Conservation (phyloP, 768 basidiomycete species). For the Hygrocybe coccinea region DNA sequence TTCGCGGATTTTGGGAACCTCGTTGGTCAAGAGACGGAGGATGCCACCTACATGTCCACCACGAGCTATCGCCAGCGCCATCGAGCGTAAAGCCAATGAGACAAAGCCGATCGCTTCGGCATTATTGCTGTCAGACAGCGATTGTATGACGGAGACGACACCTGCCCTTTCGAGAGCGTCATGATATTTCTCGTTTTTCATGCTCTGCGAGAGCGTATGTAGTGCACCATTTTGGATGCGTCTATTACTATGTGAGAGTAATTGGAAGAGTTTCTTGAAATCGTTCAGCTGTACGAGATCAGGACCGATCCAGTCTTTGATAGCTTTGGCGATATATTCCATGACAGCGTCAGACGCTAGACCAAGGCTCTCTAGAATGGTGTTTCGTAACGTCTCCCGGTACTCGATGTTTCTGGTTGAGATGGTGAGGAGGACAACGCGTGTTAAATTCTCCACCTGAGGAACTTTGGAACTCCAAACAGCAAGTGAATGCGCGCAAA, state of each 20-base stretch:
- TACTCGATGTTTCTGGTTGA: slow-evolving; percentile 11
- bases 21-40: slow-evolving; percentile 8
- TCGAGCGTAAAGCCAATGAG: slow-evolving; percentile 9
- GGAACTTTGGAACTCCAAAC: slow-evolving; percentile 8
- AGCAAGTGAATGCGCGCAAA: background rate
- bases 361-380: slow-evolving; percentile 11
- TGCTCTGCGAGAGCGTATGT: slow-evolving; percentile 11
- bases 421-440: slow-evolving; percentile 13
- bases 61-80: slow-evolving; percentile 12
- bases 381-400: slow-evolving; percentile 14
- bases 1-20: slow-evolving; percentile 14
- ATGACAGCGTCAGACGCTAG: slow-evolving; percentile 14
- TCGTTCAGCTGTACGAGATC: slow-evolving; percentile 17
- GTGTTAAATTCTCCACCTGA: slow-evolving; percentile 10
- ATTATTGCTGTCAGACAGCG: slow-evolving; percentile 10
- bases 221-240: slow-evolving; percentile 16
- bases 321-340: slow-evolving; percentile 13
- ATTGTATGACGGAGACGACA: slow-evolving; percentile 11
- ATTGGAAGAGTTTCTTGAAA: slow-evolving; percentile 11
- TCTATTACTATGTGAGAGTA: slow-evolving; percentile 12
- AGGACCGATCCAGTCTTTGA: slow-evolving; percentile 18
- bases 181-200: slow-evolving; percentile 11
- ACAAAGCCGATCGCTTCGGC: slow-evolving; percentile 18
- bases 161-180: slow-evolving; percentile 16
- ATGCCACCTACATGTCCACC: slow-evolving; percentile 12